phyloP scores from a whole-genome alignment of 306 rosid genomes.

The Sindora glabra region DNA sequence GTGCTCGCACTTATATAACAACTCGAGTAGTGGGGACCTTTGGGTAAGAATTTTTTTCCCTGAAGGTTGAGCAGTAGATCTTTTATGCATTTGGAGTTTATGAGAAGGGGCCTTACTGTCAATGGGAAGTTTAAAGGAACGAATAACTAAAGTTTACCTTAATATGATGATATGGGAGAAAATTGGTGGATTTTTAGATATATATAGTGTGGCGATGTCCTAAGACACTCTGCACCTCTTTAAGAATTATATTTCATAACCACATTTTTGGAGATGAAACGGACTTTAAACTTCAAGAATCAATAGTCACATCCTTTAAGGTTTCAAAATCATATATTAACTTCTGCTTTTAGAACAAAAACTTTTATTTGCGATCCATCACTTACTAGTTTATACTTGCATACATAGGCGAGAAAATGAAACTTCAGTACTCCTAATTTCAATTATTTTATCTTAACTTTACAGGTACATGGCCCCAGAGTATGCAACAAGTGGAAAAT shows the following conservation, averaged over 20 bases:
- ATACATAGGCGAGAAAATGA: not conserved
- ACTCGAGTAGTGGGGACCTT: too few relatives aligned
- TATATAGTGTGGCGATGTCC: not conserved
- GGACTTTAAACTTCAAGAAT: not conserved
- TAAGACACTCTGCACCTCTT: not conserved
- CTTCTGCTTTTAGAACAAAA: not conserved
- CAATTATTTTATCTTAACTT: conserved; percentile 6
- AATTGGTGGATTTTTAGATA: not conserved
- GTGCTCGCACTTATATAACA: too few relatives aligned
- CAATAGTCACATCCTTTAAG: not conserved
- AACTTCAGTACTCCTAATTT: not conserved
- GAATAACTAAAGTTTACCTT: not conserved
- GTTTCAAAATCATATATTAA: not conserved
- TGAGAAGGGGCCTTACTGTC: not conserved
- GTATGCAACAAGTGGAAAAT: conserved; percentile 89
- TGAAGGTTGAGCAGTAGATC: not conserved
- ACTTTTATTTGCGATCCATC: not conserved
- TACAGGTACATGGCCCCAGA: conserved; percentile 95
- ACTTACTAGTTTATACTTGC: too few relatives aligned
- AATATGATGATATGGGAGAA: not conserved
- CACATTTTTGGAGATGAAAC: not conserved
- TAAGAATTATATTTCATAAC: not conserved
- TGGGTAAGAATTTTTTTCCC: too few relatives aligned
- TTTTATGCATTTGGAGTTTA: not conserved
- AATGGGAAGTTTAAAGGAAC: not conserved